These are phyloP conservation scores for Argentina anserina DNA, from an alignment of 306 rosid species.

Conservation along the genomic window DNA sequence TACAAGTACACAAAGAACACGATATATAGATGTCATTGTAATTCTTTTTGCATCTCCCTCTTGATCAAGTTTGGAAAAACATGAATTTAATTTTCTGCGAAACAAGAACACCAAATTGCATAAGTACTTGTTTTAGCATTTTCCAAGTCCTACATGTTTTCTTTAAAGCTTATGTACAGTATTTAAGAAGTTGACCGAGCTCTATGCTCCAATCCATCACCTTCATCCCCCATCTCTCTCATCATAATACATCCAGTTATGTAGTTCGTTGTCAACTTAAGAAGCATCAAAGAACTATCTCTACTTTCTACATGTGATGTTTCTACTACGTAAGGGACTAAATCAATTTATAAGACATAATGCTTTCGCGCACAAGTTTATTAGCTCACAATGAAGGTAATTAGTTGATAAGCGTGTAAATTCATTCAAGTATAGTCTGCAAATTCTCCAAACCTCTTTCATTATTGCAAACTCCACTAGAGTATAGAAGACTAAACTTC, in stretches of 20 bases:
- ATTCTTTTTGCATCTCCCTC: neutral
- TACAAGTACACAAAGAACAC: neutral
- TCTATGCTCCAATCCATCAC: neutral
- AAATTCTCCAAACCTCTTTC: neutral
- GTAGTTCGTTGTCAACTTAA: neutral
- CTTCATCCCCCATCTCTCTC: neutral
- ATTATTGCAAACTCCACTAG: too few species aligned
- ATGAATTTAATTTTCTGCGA: neutral
- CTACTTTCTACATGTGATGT: neutral
- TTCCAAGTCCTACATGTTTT: neutral
- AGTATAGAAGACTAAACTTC: too few species aligned
- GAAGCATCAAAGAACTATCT: neutral
- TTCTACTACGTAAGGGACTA: neutral
- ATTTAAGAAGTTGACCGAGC: neutral
- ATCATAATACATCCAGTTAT: neutral
- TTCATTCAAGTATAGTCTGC: neutral
- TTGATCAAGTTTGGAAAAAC: neutral
- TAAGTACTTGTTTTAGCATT: too few species aligned
- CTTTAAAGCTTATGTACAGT: neutral
- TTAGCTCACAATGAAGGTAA: neutral
- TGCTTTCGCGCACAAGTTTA: neutral
- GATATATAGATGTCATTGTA: neutral
- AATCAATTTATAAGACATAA: too few species aligned
- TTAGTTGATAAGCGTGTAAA: neutral
- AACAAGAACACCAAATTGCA: neutral